phyloP scores from a whole-genome alignment of 176 grass and related monocot genomes.

The Secale cereale region DNA sequence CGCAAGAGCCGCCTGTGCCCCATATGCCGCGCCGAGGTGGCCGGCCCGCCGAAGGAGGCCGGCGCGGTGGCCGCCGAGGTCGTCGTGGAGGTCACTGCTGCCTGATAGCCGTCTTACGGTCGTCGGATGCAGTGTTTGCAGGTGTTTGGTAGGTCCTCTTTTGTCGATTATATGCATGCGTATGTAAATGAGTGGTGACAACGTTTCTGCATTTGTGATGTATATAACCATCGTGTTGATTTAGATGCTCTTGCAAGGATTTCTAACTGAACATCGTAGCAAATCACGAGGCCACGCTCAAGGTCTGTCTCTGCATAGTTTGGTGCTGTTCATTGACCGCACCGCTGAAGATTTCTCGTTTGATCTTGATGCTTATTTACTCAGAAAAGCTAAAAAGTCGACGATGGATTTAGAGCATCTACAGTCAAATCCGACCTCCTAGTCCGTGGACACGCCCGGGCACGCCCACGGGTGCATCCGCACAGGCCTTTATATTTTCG shows the following conservation, averaged over 20 bases:
- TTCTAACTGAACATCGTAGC: neutral
- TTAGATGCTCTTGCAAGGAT: neutral
- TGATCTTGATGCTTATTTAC: too few relatives aligned
- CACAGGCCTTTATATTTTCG: too few relatives aligned
- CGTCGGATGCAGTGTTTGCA: neutral
- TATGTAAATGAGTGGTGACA: neutral
- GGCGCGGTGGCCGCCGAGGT: neutral
- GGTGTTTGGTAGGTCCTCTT: neutral
- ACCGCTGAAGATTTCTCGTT: too few relatives aligned
- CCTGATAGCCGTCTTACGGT: neutral
- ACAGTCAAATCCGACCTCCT: too few relatives aligned
- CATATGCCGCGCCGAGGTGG: conserved; percentile 45
- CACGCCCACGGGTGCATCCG: too few relatives aligned
- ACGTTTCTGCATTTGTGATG: neutral
- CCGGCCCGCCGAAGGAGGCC: neutral
- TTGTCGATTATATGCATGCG: too few relatives aligned
- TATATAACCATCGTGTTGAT: neutral
- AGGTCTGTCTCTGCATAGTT: neutral
- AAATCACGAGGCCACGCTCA: too few relatives aligned
- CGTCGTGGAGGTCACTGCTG: neutral
- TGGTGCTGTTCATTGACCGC: too few relatives aligned
- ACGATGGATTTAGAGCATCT: too few relatives aligned
- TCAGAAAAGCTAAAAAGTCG: too few relatives aligned
- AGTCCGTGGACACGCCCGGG: too few relatives aligned
- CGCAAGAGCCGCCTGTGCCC: conserved; percentile 50